Conservation (phyloP, 345 rosid species). For the Populus tremula region DNA sequence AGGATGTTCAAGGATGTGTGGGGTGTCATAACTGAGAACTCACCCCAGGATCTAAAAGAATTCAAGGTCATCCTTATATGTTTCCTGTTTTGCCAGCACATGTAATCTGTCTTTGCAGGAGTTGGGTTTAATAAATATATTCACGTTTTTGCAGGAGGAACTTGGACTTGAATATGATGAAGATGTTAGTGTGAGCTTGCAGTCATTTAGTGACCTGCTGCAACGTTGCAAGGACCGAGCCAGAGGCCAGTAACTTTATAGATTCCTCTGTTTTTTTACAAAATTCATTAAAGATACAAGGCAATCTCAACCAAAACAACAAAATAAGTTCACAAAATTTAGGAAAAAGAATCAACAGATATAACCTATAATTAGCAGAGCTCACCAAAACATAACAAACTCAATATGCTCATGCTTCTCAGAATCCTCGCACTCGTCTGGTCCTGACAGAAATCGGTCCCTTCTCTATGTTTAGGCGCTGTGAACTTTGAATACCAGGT, state of each 20-base stretch:
- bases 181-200: slow-evolving; percentile 69
- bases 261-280: background rate
- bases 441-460: slow-evolving; percentile 57
- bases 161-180: slow-evolving; percentile 90
- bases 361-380: background rate
- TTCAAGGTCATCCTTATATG: slow-evolving; percentile 51
- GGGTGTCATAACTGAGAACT: slow-evolving; percentile 88
- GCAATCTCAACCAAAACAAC: background rate
- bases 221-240: slow-evolving; percentile 57
- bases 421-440: slow-evolving; percentile 60
- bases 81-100: slow-evolving; percentile 3
- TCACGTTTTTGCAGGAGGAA: slow-evolving; percentile 61
- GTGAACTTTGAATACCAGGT: slow-evolving; percentile 24
- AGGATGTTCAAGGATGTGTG: slow-evolving; percentile 92
- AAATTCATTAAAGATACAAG: too few species aligned
- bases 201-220: slow-evolving; percentile 52
- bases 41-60: slow-evolving; percentile 73
- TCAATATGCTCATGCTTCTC: slow-evolving; percentile 14
- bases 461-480: slow-evolving; percentile 35
- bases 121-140: slow-evolving; percentile 12
- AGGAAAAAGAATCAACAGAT: background rate
- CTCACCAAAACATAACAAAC: background rate
- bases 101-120: background rate
- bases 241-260: slow-evolving; percentile 39
- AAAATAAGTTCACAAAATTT: background rate